Percentiles rank a stretch among this genome's conserved stretches.
Conservation (phyloP, 192 early-diverging fungal species). For the Coemansia sp. region DNA sequence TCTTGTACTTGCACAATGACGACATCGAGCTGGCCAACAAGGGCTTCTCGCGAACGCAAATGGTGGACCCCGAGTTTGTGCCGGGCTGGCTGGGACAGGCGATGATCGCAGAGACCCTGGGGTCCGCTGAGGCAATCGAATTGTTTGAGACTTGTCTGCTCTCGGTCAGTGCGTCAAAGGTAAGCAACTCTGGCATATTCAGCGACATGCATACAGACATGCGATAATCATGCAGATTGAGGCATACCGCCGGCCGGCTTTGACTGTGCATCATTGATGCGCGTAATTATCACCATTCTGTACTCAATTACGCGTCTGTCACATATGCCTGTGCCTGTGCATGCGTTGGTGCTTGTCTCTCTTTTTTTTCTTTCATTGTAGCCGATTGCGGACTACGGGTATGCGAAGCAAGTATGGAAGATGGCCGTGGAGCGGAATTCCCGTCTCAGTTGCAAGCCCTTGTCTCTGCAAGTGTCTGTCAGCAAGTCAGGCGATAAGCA, state of each 20-base stretch:
- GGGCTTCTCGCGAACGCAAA: slow-evolving; percentile 72
- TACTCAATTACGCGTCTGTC: not conserved
- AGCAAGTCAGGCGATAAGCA: not conserved
- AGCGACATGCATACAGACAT: slow-evolving; percentile 3
- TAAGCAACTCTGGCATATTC: slow-evolving; percentile 9
- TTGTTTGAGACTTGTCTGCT: slow-evolving; percentile 81
- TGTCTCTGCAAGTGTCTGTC: not conserved
- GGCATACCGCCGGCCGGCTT: not conserved
- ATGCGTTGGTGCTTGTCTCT: slow-evolving; percentile 35
- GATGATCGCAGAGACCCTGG: slow-evolving; percentile 64
- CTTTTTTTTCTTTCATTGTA: slow-evolving; percentile 19
- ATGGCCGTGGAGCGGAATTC: slow-evolving; percentile 8
- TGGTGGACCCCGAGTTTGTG: slow-evolving; percentile 76
- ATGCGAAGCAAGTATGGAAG: slow-evolving; percentile 50
- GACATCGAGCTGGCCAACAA: slow-evolving; percentile 77
- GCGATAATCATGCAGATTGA: not conserved
- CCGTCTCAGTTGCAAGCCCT: not conserved
- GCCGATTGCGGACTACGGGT: slow-evolving; percentile 69
- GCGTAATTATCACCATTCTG: not conserved
- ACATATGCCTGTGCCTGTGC: not conserved
- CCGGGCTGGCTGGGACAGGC: slow-evolving; percentile 88
- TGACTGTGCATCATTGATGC: not conserved
- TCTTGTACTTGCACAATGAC: slow-evolving; percentile 65
- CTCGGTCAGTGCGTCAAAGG: slow-evolving; percentile 58
- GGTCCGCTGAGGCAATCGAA: slow-evolving; percentile 59